A percentile compares a stretch with the other conserved stretches of the same genome.
These are phyloP conservation scores for Nepenthes gracilis DNA, from an alignment of 148 eudicot genomes.

Conservation along the genomic window DNA sequence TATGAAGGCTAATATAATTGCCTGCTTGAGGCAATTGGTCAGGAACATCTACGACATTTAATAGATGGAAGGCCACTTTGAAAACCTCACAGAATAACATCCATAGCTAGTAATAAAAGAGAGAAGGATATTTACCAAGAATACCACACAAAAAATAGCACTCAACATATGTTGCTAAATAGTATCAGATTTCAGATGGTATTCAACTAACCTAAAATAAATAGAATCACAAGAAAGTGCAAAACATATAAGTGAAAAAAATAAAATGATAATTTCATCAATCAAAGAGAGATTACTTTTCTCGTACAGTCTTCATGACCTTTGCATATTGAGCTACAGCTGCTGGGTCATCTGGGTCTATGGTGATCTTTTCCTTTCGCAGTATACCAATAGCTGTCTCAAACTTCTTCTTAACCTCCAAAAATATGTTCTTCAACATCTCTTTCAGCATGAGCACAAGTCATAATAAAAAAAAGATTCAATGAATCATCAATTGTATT, in stretches of 20 bases:
- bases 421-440: slow-evolving; percentile 80
- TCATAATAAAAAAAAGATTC: not conserved
- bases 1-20: too few species aligned
- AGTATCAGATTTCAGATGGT: too few species aligned
- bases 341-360: slow-evolving; percentile 81
- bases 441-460: slow-evolving; percentile 35
- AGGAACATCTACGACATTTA: too few species aligned
- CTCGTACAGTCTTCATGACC: slow-evolving; percentile 77
- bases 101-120: not conserved
- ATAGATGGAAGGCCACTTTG: too few species aligned
- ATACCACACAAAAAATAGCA: not conserved
- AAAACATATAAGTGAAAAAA: too few species aligned
- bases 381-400: slow-evolving; percentile 75
- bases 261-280: too few species aligned
- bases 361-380: slow-evolving; percentile 80
- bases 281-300: slow-evolving; percentile 29
- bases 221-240: too few species aligned
- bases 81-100: not conserved
- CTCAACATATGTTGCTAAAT: too few species aligned
- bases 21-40: too few species aligned
- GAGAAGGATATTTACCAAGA: not conserved
- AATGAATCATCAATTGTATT: too few species aligned
- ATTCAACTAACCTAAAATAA: too few species aligned
- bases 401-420: slow-evolving; percentile 82
- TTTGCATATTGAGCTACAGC: slow-evolving; percentile 76